A percentile compares a stretch with the other conserved stretches of the same genome.
phyloP scores from a whole-genome alignment of 768 basidiomycete species.

The Neoboletus subvelutipes region DNA sequence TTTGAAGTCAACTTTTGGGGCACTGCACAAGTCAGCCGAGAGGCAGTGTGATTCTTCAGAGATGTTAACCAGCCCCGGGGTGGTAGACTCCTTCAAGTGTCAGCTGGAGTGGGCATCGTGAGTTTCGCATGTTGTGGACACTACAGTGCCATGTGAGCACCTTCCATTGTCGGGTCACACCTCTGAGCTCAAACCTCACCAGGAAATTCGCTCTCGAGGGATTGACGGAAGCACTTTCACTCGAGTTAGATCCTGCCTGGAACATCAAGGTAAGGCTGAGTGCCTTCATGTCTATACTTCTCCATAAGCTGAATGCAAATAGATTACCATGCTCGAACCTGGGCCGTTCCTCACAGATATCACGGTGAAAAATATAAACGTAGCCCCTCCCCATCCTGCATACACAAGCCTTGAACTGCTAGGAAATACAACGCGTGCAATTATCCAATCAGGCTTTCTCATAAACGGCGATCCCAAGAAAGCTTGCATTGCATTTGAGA shows the following conservation, averaged over 20 bases:
- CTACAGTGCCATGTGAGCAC: conserved; percentile 29
- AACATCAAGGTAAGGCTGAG: conserved; percentile 18
- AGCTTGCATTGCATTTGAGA: conserved; percentile 22
- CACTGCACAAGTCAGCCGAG: conserved; percentile 29
- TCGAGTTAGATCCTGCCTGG: conserved; percentile 16
- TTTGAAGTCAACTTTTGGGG: conserved; percentile 43
- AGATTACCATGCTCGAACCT: conserved; percentile 26
- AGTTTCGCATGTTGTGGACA: conserved; percentile 9
- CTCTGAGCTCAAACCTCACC: neutral
- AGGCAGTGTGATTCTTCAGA: conserved; percentile 36
- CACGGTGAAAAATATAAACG: neutral
- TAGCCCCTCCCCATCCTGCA: conserved; percentile 12
- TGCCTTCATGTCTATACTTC: neutral
- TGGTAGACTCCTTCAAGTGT: conserved; percentile 37
- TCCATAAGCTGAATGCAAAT: neutral
- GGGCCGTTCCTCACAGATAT: conserved; percentile 17
- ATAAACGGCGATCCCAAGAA: conserved; percentile 22
- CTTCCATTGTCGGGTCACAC: neutral
- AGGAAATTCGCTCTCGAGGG: conserved; percentile 31
- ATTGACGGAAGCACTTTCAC: conserved; percentile 22
- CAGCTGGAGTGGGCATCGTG: conserved; percentile 26
- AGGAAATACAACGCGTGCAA: conserved; percentile 6
- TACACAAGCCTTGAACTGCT: conserved; percentile 16
- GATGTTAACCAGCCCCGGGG: conserved; percentile 37
- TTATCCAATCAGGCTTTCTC: neutral